A percentile compares a stretch with the other conserved stretches of the same genome.
These are phyloP conservation scores for Aspergillus hortae DNA, from an alignment of 2,329 filamentous ascomycete species.

Conservation along the genomic window DNA sequence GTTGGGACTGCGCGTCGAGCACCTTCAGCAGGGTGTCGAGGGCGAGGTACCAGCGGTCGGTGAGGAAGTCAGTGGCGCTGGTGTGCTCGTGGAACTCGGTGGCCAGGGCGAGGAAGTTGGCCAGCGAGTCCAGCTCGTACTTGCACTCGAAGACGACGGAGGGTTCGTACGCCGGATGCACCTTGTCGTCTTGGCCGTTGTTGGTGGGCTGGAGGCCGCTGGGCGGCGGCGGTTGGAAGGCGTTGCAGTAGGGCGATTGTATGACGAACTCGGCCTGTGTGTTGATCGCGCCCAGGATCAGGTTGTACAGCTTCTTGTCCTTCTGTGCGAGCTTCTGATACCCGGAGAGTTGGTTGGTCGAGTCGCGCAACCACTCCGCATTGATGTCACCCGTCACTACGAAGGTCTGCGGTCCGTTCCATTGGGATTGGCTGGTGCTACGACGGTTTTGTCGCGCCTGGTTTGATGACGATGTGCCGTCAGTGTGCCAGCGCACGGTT, in stretches of 20 bases:
- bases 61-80: constrained; percentile 73
- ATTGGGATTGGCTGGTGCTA: constrained; percentile 47
- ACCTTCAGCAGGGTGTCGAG: constrained; percentile 70
- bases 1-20: constrained; percentile 71
- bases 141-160: constrained; percentile 94
- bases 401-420: constrained; percentile 85
- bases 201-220: constrained; percentile 67
- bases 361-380: constrained; percentile 88
- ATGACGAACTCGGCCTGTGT: constrained; percentile 96
- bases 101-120: constrained; percentile 78
- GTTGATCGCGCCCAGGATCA: constrained; percentile 91
- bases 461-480: constrained; percentile 45
- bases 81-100: constrained; percentile 86
- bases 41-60: constrained; percentile 71
- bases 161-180: constrained; percentile 84
- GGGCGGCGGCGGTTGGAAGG: constrained; percentile 89
- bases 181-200: constrained; percentile 78
- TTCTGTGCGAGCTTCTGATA: constrained; percentile 83
- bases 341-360: constrained; percentile 86
- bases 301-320: constrained; percentile 69
- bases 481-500: constrained; percentile 81
- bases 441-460: not conserved
- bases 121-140: constrained; percentile 94
- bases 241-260: constrained; percentile 93
- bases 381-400: constrained; percentile 92